Conservation (phyloP, 2,329 filamentous ascomycete species). For the Fusarium incarnatum region DNA sequence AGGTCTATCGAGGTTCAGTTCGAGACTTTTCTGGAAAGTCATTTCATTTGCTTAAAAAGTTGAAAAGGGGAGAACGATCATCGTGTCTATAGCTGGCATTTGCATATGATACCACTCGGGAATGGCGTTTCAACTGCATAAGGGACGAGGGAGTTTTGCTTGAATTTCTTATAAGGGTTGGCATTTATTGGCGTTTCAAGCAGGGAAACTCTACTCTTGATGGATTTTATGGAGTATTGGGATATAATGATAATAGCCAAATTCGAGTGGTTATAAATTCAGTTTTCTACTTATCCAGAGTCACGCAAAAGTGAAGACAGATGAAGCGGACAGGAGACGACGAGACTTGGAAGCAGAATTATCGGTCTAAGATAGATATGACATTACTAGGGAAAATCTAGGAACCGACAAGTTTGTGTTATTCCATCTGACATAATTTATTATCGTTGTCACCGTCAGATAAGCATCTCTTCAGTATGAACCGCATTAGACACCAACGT, state of each 20-base stretch:
- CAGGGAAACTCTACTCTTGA: conserved; percentile 31
- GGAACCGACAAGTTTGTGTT: neutral
- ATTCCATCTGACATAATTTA: neutral
- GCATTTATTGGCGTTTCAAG: conserved; percentile 3
- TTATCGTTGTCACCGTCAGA: neutral
- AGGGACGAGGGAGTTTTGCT: neutral
- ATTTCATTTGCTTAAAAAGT: neutral
- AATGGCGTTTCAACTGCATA: conserved; percentile 8
- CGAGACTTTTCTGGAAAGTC: neutral
- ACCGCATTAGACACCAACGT: conserved; percentile 13
- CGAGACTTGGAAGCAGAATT: neutral
- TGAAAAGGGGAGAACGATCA: neutral
- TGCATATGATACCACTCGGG: conserved; percentile 26
- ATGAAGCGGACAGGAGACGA: neutral
- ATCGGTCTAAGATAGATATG: neutral
- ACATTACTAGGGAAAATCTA: neutral
- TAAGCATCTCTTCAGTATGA: conserved; percentile 30
- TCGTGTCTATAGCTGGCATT: neutral
- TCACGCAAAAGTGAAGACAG: neutral
- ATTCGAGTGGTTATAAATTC: conserved; percentile 19
- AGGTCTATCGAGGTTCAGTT: neutral
- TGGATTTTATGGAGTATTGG: neutral
- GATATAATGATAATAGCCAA: neutral
- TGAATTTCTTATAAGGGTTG: neutral
- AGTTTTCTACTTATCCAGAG: neutral